Percentiles rank a stretch among this genome's conserved stretches.
Evolutionary conservation across 495 filamentous ascomycete genomes (phyloP).

Genomic region (Lepidopterella palustris): DNA sequence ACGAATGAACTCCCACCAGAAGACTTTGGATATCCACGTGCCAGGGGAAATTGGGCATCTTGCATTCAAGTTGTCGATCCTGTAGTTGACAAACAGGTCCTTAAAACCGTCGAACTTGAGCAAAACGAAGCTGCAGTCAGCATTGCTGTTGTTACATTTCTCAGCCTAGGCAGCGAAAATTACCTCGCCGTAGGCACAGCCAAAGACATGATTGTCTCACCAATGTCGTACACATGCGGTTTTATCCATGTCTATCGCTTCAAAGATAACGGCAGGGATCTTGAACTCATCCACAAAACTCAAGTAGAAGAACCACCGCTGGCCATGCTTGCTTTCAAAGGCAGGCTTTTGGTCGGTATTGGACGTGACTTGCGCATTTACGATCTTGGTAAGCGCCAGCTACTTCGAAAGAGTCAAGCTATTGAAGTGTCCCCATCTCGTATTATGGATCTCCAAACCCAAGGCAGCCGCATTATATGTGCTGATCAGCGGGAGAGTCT

Average conservation of each 20-base stretch:
- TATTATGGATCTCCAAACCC: slow-evolving; percentile 81
- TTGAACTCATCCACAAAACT: slow-evolving; percentile 96
- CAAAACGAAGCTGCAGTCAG: slow-evolving; percentile 92
- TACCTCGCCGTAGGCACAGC: slow-evolving; percentile 92
- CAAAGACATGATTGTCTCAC: slow-evolving; percentile 75
- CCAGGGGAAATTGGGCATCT: slow-evolving; percentile 82
- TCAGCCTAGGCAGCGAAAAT: slow-evolving; percentile 77
- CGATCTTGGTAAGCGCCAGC: slow-evolving; percentile 81
- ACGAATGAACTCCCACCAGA: slow-evolving; percentile 64
- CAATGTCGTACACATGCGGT: slow-evolving; percentile 63
- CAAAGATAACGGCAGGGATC: slow-evolving; percentile 70
- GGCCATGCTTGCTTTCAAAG: slow-evolving; percentile 87
- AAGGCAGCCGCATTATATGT: slow-evolving; percentile 85
- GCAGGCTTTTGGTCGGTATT: slow-evolving; percentile 75
- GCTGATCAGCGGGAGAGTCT: slow-evolving; percentile 88
- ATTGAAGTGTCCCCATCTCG: slow-evolving; percentile 65
- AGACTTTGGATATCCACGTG: slow-evolving; percentile 85
- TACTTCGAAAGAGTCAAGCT: slow-evolving; percentile 85
- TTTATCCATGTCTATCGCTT: slow-evolving; percentile 94
- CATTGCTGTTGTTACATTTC: slow-evolving; percentile 73
- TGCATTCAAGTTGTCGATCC: slow-evolving; percentile 90
- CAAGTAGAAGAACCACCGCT: slow-evolving; percentile 81
- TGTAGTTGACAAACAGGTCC: slow-evolving; percentile 43
- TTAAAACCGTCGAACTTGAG: slow-evolving; percentile 71
- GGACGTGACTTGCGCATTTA: slow-evolving; percentile 78